A percentile compares a stretch with the other conserved stretches of the same genome.
These are phyloP conservation scores for Hordeum pubiflorum DNA, from an alignment of 202 grass and related monocot species.

Conservation along the genomic window DNA sequence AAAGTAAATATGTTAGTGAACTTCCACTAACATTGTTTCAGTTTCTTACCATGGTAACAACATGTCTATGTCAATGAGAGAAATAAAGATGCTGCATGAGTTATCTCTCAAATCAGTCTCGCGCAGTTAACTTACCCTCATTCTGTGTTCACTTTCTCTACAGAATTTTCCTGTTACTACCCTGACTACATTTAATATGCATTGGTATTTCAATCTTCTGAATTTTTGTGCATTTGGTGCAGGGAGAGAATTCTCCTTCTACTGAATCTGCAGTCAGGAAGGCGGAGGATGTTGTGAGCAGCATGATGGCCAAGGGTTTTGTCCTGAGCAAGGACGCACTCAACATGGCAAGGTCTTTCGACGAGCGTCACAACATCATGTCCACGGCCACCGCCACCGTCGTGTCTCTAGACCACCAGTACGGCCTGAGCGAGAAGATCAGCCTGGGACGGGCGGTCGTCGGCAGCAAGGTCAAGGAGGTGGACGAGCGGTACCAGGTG, in stretches of 20 bases:
- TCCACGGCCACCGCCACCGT: conserved; percentile 75
- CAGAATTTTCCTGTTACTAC: not conserved
- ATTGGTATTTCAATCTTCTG: conserved; percentile 2
- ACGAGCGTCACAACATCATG: conserved; percentile 71
- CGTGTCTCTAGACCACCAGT: conserved; percentile 64
- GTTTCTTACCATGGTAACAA: not conserved
- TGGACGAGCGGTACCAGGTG: conserved; percentile 77
- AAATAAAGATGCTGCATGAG: not conserved
- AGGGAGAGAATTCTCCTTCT: conserved; percentile 26
- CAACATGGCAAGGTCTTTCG: conserved; percentile 63
- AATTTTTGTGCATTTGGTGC: conserved; percentile 17
- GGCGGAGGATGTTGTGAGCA: conserved; percentile 93
- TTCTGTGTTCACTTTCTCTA: not conserved
- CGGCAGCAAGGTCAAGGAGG: conserved; percentile 71
- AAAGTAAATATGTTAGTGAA: not conserved
- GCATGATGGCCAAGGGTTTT: conserved; percentile 93
- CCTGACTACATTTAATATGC: not conserved
- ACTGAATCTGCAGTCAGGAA: conserved; percentile 72
- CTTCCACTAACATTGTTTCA: not conserved
- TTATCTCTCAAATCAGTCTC: not conserved
- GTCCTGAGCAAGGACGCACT: conserved; percentile 91
- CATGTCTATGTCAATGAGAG: not conserved
- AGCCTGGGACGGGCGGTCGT: conserved; percentile 60
- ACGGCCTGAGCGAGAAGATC: conserved; percentile 80
- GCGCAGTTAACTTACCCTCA: not conserved